Base-by-base conservation (phyloP, 345 rosid genomes). In the Corchorus capsularis region DNA sequence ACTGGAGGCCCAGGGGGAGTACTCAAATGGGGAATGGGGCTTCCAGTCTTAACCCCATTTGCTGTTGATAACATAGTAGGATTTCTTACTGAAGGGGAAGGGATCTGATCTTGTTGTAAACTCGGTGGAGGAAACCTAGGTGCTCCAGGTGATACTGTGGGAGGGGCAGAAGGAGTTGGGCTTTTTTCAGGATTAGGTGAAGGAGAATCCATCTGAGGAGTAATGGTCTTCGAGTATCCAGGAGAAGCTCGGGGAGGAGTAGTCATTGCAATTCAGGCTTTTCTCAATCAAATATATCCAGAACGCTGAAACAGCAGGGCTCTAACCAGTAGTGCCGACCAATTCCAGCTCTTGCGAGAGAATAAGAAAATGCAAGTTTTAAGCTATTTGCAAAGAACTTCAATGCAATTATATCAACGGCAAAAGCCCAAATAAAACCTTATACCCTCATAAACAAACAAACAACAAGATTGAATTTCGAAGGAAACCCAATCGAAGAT, bases 1-100 rank as follows among this genome's bases (percentile, higher is more conserved):
- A 93, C 88, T 12, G 96, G 97, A 79, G 99, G 98, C 53, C 97
- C 97, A 32, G 97, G 98, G 0, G 98, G 97, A 35, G 95, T 93
- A 86, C 98, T 96, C 82, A 92, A 13, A 75, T 90, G 98, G 80
- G 97, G 87, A 72, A 84, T 49, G 8, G 90, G 86, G 76, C 93
- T 90, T 17, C 92, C 97, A n/a, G 83, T 75, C 82, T 81, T 87
- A 49, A 87, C 82, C 41, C 93, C 98, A 82, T 88, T 89, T 13
- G 88, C 78, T 32, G 97, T 90, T 4, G 95, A 90, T 73, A 85
- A 34, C 56, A 90, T 34, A 79, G 73, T 86, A 37, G 91, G 87
- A 43, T 80, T 71, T 79, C 75, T 86, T 77, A 85, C 73, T 0
- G 91, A 82, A 53, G 95, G 93, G 15, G 93, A 87, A 80, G 81